Percentiles rank a stretch among this genome's conserved stretches.
Conservation (phyloP, 2,329 filamentous ascomycete species). For the Diaporthe batatas region DNA sequence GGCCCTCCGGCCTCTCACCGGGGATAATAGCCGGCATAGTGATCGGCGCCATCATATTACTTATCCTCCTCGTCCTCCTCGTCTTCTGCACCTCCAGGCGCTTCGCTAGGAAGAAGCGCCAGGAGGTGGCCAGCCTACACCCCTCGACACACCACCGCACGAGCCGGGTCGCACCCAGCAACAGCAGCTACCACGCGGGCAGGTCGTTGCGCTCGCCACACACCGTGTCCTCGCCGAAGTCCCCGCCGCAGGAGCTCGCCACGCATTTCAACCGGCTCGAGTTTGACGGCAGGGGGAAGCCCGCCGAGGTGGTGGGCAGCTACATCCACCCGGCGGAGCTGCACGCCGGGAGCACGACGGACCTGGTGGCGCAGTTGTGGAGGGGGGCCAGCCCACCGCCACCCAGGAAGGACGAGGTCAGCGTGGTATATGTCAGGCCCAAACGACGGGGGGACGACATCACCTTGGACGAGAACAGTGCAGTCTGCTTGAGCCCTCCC, state of each 20-base stretch:
- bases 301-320: slow-evolving; percentile 30
- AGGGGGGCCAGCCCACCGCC: neutral
- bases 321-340: slow-evolving; percentile 33
- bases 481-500: neutral
- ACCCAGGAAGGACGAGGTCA: neutral
- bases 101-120: slow-evolving; percentile 37
- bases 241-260: slow-evolving; percentile 35
- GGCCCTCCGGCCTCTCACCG: slow-evolving; percentile 21
- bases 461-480: neutral
- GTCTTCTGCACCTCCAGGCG: slow-evolving; percentile 41
- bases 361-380: slow-evolving; percentile 24
- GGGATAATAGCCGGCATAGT: slow-evolving; percentile 49
- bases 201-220: neutral
- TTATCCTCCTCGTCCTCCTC: slow-evolving; percentile 40
- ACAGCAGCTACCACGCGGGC: slow-evolving; percentile 7
- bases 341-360: slow-evolving; percentile 38
- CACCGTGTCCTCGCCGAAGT: neutral
- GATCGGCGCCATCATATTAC: slow-evolving; percentile 42
- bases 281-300: slow-evolving; percentile 28
- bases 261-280: slow-evolving; percentile 39
- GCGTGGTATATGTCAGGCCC: slow-evolving; percentile 8
- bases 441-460: neutral
- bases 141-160: slow-evolving; percentile 8
- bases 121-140: slow-evolving; percentile 23
- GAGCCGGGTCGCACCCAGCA: neutral